phyloP scores from a whole-genome alignment of 495 filamentous ascomycete genomes.

The Thermothielavioides terrestris region DNA sequence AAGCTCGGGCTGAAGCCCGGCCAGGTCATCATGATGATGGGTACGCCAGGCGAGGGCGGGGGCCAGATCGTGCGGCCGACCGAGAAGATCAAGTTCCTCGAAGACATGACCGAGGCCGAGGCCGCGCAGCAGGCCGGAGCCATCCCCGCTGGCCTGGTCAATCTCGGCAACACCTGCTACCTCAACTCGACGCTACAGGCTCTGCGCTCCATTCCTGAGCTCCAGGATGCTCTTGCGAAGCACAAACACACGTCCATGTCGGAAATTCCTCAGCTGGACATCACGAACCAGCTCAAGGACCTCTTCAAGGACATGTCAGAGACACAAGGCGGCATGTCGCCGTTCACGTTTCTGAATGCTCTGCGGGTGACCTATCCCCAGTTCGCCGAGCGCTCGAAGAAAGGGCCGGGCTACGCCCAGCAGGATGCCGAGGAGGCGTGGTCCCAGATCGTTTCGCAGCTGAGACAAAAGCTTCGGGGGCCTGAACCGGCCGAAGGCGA shows the following conservation, averaged over 20 bases:
- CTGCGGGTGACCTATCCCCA: constrained; percentile 81
- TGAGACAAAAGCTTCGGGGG: constrained; percentile 70
- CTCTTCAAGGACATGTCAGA: constrained; percentile 90
- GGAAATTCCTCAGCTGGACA: constrained; percentile 48
- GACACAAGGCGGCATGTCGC: constrained; percentile 82
- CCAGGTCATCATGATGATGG: constrained; percentile 94
- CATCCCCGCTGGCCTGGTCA: constrained; percentile 80
- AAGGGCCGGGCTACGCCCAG: constrained; percentile 78
- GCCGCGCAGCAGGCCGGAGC: constrained; percentile 73
- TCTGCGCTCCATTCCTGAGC: constrained; percentile 79
- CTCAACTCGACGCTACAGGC: constrained; percentile 94
- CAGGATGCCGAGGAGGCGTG: constrained; percentile 98
- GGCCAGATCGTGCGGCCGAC: constrained; percentile 62
- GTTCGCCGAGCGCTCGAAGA: constrained; percentile 78
- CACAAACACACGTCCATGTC: constrained; percentile 45
- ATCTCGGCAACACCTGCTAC: constrained; percentile 96
- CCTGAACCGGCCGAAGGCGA: constrained; percentile 34
- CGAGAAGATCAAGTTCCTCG: constrained; percentile 77
- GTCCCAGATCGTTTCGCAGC: constrained; percentile 87
- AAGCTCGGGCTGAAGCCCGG: constrained; percentile 76
- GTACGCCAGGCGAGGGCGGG: constrained; percentile 63
- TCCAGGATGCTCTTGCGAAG: constrained; percentile 67
- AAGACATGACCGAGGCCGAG: constrained; percentile 97
- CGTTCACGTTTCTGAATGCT: constrained; percentile 75
- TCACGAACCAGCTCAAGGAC: constrained; percentile 72